A percentile compares a stretch with the other conserved stretches of the same genome.
These are phyloP conservation scores for Penicillium canariense DNA, from an alignment of 495 filamentous ascomycete genomes.

Conservation along the genomic window DNA sequence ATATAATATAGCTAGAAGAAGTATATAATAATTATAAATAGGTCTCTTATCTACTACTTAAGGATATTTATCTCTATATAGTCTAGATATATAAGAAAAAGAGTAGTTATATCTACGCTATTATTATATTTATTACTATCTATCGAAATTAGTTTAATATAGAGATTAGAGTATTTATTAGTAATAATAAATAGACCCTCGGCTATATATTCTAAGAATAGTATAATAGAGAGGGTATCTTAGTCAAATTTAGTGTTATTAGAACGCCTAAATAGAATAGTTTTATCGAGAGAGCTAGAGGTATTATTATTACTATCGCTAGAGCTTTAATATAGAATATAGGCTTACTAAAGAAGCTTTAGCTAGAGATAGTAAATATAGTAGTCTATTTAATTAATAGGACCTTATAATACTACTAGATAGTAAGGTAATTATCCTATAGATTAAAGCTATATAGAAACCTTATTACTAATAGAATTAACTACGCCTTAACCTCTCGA, in stretches of 20 bases:
- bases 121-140: not conserved
- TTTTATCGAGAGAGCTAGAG: conserved; percentile 5
- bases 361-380: not conserved
- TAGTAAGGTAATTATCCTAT: not conserved
- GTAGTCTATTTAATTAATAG: conserved; percentile 9
- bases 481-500: conserved; percentile 5
- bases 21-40: not conserved
- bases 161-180: not conserved
- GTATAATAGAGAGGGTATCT: not conserved
- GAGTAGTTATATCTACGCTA: not conserved
- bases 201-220: not conserved
- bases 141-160: conserved; percentile 1
- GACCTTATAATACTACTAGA: not conserved
- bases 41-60: conserved; percentile 8
- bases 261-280: conserved; percentile 7
- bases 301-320: conserved; percentile 1
- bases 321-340: not conserved
- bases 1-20: conserved; percentile 1
- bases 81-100: not conserved
- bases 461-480: too few relatives aligned
- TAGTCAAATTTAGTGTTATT: not conserved
- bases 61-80: conserved; percentile 8
- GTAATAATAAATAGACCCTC: conserved; percentile 1
- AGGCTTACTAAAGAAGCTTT: conserved; percentile 8
- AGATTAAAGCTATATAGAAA: not conserved